Evolutionary conservation across 352 stramenopile species (phyloP).

Genomic region (Elongisporangium prolatum): DNA sequence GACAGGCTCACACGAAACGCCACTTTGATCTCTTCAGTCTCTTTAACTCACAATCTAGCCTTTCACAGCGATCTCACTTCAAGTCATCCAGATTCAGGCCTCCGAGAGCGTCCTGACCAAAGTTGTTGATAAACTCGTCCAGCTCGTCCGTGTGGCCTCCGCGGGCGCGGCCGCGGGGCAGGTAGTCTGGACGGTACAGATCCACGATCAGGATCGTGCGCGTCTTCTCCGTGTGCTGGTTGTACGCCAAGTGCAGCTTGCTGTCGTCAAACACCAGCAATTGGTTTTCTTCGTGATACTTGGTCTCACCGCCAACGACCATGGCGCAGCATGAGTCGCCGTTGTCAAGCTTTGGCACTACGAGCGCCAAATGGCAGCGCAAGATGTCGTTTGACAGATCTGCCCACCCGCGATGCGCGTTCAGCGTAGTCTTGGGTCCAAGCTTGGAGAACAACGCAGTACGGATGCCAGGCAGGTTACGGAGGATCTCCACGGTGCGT

Average conservation of each 20-base stretch:
- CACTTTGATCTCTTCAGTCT: neutral
- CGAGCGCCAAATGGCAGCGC: conserved; percentile 70
- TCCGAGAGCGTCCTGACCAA: conserved; percentile 47
- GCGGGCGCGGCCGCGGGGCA: conserved; percentile 73
- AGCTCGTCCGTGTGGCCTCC: conserved; percentile 86
- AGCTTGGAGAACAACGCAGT: conserved; percentile 90
- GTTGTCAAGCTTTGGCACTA: conserved; percentile 51
- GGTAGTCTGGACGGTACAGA: conserved; percentile 74
- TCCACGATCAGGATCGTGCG: conserved; percentile 86
- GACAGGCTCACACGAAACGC: neutral
- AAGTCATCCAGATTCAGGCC: conserved; percentile 1
- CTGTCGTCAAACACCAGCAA: conserved; percentile 91
- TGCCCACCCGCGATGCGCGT: conserved; percentile 78
- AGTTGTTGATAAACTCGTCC: conserved; percentile 86
- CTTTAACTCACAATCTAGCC: neutral
- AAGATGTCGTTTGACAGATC: conserved; percentile 89
- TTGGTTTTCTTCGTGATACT: conserved; percentile 65
- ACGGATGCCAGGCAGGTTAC: conserved; percentile 56
- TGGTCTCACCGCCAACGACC: conserved; percentile 68
- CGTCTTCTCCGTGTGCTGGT: conserved; percentile 59
- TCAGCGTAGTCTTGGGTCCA: conserved; percentile 67
- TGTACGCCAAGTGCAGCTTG: conserved; percentile 88
- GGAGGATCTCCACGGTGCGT: conserved; percentile 68
- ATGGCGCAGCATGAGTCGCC: conserved; percentile 66
- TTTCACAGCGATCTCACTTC: neutral